Evolutionary conservation across 2,329 filamentous ascomycete genomes (phyloP).

Genomic region (Niveomyces coronatus): DNA sequence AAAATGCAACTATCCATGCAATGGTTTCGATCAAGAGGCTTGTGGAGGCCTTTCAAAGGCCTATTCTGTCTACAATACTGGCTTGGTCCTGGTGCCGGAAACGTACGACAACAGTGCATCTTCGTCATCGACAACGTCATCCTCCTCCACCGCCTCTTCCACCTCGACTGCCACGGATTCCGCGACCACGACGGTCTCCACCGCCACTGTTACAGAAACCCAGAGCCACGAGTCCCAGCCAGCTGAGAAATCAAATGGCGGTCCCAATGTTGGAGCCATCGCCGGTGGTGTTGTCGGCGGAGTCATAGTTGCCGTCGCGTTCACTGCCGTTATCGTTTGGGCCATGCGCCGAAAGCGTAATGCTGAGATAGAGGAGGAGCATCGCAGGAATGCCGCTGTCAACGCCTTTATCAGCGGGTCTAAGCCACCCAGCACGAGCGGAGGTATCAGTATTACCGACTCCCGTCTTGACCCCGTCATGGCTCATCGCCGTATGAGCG

Average conservation of each 20-base stretch:
- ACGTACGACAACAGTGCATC: constrained; percentile 18
- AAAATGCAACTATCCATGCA: constrained; percentile 56
- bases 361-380: constrained; percentile 71
- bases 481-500: constrained; percentile 75
- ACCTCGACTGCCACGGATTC: constrained; percentile 18
- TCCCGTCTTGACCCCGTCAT: constrained; percentile 80
- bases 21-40: constrained; percentile 48
- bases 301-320: constrained; percentile 75
- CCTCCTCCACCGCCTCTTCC: constrained; percentile 17
- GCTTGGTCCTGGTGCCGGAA: constrained; percentile 30
- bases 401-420: constrained; percentile 62
- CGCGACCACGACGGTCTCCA: constrained; percentile 12
- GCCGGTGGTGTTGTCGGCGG: constrained; percentile 83
- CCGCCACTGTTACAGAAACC: constrained; percentile 16
- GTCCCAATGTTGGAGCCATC: constrained; percentile 70
- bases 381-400: constrained; percentile 69
- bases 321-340: constrained; percentile 52
- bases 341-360: constrained; percentile 67
- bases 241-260: constrained; percentile 12
- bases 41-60: constrained; percentile 39
- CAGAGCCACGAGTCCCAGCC: constrained; percentile 7
- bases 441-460: constrained; percentile 64
- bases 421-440: constrained; percentile 52
- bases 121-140: constrained; percentile 12
- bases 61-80: constrained; percentile 42